Evolutionary conservation across 257 asterid species (phyloP).

Genomic region (Paulownia fortunei): DNA sequence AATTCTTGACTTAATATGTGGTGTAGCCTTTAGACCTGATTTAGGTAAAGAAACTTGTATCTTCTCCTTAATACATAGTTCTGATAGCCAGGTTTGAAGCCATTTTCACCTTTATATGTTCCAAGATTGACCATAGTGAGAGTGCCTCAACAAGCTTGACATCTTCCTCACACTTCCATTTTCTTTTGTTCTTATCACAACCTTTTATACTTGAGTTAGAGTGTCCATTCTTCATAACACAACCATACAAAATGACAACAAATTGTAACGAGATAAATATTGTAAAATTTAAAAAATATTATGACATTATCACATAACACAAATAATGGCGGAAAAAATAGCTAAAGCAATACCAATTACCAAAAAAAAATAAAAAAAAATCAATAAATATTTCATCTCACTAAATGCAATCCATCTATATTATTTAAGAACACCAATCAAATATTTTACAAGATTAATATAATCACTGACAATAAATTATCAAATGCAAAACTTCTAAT

Average conservation of each 20-base stretch:
- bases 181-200: constrained; percentile 7
- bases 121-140: constrained; percentile 10
- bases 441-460: too few species aligned
- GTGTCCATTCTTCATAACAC: not conserved
- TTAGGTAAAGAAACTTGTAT: not conserved
- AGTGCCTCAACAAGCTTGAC: not conserved
- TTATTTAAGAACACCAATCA: not conserved
- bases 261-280: not conserved
- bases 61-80: constrained; percentile 6
- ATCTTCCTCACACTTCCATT: constrained; percentile 9
- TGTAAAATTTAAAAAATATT: too few species aligned
- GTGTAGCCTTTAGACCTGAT: not conserved
- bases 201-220: not conserved
- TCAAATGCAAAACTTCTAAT: too few species aligned
- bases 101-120: constrained; percentile 8
- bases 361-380: too few species aligned
- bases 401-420: too few species aligned
- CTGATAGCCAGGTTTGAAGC: not conserved
- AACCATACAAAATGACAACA: not conserved
- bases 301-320: not conserved
- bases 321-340: too few species aligned
- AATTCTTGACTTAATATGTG: constrained; percentile 9
- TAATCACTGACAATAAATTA: too few species aligned
- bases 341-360: not conserved
- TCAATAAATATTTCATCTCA: too few species aligned